Evolutionary conservation across 2,329 filamentous ascomycete genomes (phyloP).

Genomic region (Thelonectria discophora): DNA sequence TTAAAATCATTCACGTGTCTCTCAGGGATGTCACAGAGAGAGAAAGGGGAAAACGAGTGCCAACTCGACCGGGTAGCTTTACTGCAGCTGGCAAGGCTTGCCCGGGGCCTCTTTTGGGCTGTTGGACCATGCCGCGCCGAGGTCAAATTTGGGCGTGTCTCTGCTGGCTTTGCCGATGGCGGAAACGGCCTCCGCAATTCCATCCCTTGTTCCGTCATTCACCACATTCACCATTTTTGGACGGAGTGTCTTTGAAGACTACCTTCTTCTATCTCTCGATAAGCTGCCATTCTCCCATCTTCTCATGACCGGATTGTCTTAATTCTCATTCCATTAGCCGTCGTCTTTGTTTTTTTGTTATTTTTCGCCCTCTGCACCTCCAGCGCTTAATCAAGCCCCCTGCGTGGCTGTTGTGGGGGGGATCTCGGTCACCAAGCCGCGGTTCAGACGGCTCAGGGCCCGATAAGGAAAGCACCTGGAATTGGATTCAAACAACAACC

Average conservation of each 20-base stretch:
- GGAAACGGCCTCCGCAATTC: conserved; percentile 26
- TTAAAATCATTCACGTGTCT: conserved; percentile 22
- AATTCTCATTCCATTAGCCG: conserved; percentile 5
- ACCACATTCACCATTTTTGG: conserved; percentile 10
- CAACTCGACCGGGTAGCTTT: conserved; percentile 1
- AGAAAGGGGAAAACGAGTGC: conserved; percentile 1
- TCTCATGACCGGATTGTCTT: neutral
- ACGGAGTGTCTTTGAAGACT: neutral
- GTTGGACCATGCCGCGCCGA: conserved; percentile 23
- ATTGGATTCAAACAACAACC: conserved; percentile 31
- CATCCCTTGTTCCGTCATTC: conserved; percentile 11
- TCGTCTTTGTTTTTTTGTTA: conserved; percentile 9
- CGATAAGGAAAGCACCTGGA: conserved; percentile 38
- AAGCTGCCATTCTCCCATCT: too few species aligned
- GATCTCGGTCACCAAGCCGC: conserved; percentile 42
- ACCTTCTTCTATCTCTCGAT: too few species aligned
- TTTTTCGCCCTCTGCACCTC: conserved; percentile 12
- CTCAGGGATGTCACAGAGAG: conserved; percentile 1
- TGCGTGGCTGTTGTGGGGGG: conserved; percentile 32
- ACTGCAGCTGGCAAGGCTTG: conserved; percentile 5
- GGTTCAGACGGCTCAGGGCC: conserved; percentile 40
- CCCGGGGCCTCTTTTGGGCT: neutral
- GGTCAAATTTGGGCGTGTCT: conserved; percentile 18
- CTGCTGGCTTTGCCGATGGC: conserved; percentile 23
- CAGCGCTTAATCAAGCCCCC: conserved; percentile 13